Percentiles rank a stretch among this genome's conserved stretches.
Evolutionary conservation across 2,329 filamentous ascomycete genomes (phyloP).

Genomic region (Beauveria caledonica): DNA sequence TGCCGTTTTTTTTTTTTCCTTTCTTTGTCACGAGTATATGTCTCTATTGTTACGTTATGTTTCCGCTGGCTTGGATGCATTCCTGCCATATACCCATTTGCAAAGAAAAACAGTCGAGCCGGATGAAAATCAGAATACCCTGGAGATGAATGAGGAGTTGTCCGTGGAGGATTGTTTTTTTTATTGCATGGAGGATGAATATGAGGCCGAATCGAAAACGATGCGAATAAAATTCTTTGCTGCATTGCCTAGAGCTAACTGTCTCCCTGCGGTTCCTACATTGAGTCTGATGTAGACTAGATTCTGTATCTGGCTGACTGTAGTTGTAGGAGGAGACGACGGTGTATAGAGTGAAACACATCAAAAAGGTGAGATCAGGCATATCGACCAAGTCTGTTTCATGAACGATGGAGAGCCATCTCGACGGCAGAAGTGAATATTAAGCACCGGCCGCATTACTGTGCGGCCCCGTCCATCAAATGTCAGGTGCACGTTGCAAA

Average conservation of each 20-base stretch:
- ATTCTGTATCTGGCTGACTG: neutral
- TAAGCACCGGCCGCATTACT: neutral
- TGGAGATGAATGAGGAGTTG: constrained; percentile 7
- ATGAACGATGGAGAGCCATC: neutral
- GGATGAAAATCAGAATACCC: constrained; percentile 12
- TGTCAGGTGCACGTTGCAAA: too few relatives aligned
- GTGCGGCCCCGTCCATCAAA: neutral
- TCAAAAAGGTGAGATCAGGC: neutral
- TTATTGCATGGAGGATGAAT: neutral
- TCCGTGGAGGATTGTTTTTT: constrained; percentile 4
- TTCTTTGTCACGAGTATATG: constrained; percentile 7
- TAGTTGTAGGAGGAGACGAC: neutral
- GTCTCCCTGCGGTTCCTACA: neutral
- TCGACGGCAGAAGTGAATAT: neutral
- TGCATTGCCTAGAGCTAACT: neutral
- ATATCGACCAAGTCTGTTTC: neutral
- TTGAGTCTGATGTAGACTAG: neutral
- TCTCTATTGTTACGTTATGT: constrained; percentile 10
- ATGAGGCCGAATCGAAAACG: neutral
- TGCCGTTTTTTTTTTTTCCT: neutral
- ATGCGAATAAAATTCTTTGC: neutral
- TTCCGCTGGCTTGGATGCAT: constrained; percentile 6
- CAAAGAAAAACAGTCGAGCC: constrained; percentile 9
- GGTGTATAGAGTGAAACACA: neutral
- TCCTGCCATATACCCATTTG: constrained; percentile 14